phyloP scores from a whole-genome alignment of 1,284 basidiomycete genomes.

The Chiua sp. region DNA sequence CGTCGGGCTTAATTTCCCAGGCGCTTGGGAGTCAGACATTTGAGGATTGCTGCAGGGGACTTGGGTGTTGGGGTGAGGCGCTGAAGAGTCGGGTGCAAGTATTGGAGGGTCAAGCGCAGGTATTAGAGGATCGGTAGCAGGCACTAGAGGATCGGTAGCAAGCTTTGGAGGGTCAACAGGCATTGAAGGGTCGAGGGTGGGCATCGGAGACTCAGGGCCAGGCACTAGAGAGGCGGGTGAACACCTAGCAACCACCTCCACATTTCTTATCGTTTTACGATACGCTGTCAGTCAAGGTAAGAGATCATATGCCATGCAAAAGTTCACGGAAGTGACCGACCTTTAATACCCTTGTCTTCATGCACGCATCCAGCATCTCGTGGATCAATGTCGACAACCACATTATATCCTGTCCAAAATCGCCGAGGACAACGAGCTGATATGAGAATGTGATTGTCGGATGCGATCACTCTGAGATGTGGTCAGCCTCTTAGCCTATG shows the following conservation, averaged over 20 bases:
- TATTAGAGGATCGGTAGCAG: too few relatives aligned
- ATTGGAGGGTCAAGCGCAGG: too few relatives aligned
- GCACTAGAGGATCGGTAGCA: too few relatives aligned
- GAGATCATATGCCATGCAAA: neutral
- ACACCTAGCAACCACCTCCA: neutral
- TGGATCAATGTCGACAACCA: neutral
- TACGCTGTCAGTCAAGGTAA: slow-evolving; percentile 16
- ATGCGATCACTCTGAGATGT: slow-evolving; percentile 5
- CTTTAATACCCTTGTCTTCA: slow-evolving; percentile 7
- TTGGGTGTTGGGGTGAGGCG: too few relatives aligned
- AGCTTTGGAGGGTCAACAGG: too few relatives aligned
- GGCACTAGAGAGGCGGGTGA: too few relatives aligned
- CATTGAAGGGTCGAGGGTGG: too few relatives aligned
- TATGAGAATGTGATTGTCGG: slow-evolving; percentile 3
- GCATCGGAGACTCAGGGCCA: too few relatives aligned
- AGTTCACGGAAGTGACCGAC: slow-evolving; percentile 9
- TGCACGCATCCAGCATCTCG: neutral
- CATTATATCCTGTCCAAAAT: neutral
- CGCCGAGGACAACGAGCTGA: neutral
- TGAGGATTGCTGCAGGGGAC: too few relatives aligned
- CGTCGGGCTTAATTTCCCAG: too few relatives aligned
- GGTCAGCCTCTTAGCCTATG: neutral
- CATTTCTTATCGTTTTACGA: slow-evolving; percentile 12
- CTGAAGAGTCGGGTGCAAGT: too few relatives aligned
- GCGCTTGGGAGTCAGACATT: too few relatives aligned